phyloP scores from a whole-genome alignment of 805 yeast species.

The Lipomyces chichibuensis region DNA sequence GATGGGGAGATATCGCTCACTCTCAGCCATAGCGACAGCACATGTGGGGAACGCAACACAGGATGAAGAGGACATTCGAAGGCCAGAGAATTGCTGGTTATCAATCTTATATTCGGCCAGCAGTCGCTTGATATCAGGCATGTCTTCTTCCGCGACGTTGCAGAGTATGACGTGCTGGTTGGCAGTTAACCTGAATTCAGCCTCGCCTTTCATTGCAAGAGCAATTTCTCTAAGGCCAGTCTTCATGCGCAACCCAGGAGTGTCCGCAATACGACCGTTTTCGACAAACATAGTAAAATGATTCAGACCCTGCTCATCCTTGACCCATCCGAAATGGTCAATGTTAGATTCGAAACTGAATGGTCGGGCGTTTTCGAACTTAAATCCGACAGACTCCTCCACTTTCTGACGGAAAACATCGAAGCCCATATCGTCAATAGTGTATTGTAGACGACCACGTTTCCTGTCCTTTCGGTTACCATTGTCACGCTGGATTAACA shows the following conservation, averaged over 20 bases:
- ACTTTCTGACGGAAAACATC: constrained; percentile 78
- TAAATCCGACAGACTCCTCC: constrained; percentile 79
- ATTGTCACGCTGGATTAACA: constrained; percentile 90
- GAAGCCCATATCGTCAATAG: constrained; percentile 89
- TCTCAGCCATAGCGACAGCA: constrained; percentile 98
- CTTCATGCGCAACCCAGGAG: constrained; percentile 86
- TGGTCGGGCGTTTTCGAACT: constrained; percentile 68
- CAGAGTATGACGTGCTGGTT: constrained; percentile 89
- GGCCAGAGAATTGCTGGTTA: constrained; percentile 77
- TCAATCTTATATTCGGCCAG: constrained; percentile 78
- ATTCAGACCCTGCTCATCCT: constrained; percentile 61
- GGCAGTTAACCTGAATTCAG: constrained; percentile 92
- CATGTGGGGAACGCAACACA: constrained; percentile 99
- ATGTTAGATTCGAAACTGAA: constrained; percentile 83
- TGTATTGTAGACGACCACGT: constrained; percentile 96
- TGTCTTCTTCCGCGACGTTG: constrained; percentile 68
- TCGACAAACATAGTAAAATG: constrained; percentile 95
- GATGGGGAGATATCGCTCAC: constrained; percentile 87
- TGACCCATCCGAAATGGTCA: constrained; percentile 90
- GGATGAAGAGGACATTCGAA: constrained; percentile 89
- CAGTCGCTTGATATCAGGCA: constrained; percentile 63
- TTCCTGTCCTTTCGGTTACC: constrained; percentile 97
- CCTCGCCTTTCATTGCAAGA: constrained; percentile 64
- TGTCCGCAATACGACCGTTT: constrained; percentile 94
- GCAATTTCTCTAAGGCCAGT: constrained; percentile 83